Percentiles rank a stretch among this genome's conserved stretches.
Evolutionary conservation across 2,329 filamentous ascomycete genomes (phyloP).

Genomic region (Cladosporium colombiae): DNA sequence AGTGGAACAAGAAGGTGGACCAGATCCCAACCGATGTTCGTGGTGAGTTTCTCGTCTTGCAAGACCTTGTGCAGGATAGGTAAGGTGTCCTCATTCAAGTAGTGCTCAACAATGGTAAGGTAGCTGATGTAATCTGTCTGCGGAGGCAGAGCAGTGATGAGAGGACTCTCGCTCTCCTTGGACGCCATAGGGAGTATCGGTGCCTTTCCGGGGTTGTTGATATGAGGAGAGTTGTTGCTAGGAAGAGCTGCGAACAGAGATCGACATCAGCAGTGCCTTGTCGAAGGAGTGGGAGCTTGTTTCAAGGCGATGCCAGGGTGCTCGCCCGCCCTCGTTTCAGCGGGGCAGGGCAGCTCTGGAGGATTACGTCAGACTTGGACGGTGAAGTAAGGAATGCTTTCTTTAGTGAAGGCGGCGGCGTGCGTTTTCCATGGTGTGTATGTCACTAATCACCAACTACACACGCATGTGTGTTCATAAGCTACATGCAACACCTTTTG

Average conservation of each 20-base stretch:
- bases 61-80: slow-evolving; percentile 68
- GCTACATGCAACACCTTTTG: background rate
- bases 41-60: slow-evolving; percentile 67
- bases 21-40: slow-evolving; percentile 81
- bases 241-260: background rate
- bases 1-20: slow-evolving; percentile 72
- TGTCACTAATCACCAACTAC: background rate
- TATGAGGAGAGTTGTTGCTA: background rate
- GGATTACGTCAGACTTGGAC: background rate
- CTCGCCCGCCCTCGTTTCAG: slow-evolving; percentile 1
- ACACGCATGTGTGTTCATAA: background rate
- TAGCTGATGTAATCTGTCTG: slow-evolving; percentile 72
- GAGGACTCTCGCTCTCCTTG: slow-evolving; percentile 46
- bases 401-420: background rate
- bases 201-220: background rate
- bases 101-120: slow-evolving; percentile 74
- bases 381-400: background rate
- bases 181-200: background rate
- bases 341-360: slow-evolving; percentile 1
- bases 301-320: background rate
- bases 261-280: background rate
- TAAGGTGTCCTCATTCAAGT: slow-evolving; percentile 66
- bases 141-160: slow-evolving; percentile 61
- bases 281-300: background rate
- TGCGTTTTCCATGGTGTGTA: background rate